Percentiles rank a stretch among this genome's conserved stretches.
Evolutionary conservation across 1,284 basidiomycete genomes (phyloP).

Genomic region (Cutaneotrichosporon curvatum): DNA sequence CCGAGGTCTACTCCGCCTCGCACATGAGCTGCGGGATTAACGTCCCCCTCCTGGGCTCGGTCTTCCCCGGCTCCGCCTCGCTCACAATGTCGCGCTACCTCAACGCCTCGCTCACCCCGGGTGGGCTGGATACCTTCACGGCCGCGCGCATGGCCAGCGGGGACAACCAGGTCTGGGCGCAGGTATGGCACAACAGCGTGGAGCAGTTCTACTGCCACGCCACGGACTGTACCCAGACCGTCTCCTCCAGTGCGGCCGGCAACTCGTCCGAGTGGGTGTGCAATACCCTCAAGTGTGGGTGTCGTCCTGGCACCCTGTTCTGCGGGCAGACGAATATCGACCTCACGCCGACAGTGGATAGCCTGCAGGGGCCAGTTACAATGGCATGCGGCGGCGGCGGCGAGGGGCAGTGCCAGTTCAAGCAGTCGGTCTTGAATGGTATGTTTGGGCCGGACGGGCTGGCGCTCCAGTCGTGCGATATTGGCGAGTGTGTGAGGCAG

Average conservation of each 20-base stretch:
- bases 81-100: conserved; percentile 71
- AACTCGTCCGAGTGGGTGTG: conserved; percentile 58
- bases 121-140: conserved; percentile 28
- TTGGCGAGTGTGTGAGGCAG: conserved; percentile 80
- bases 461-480: conserved; percentile 60
- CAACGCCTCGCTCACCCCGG: conserved; percentile 59
- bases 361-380: conserved; percentile 42
- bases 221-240: conserved; percentile 59
- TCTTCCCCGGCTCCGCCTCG: conserved; percentile 62
- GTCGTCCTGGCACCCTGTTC: conserved; percentile 61
- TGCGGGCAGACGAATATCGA: conserved; percentile 54
- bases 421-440: conserved; percentile 57
- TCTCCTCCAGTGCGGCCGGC: conserved; percentile 23
- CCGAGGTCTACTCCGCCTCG: conserved; percentile 27
- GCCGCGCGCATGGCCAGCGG: conserved; percentile 47
- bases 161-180: conserved; percentile 57
- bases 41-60: conserved; percentile 68
- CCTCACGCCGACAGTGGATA: conserved; percentile 54
- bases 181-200: conserved; percentile 72
- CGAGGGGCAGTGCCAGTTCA: conserved; percentile 68
- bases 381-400: conserved; percentile 60
- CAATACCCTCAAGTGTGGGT: conserved; percentile 63
- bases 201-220: conserved; percentile 74
- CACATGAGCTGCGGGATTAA: conserved; percentile 45
- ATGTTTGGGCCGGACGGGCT: conserved; percentile 70